Percentiles rank a stretch among this genome's conserved stretches.
phyloP scores from a whole-genome alignment of 176 grass and related monocot species.

The Aegilops speltoides region DNA sequence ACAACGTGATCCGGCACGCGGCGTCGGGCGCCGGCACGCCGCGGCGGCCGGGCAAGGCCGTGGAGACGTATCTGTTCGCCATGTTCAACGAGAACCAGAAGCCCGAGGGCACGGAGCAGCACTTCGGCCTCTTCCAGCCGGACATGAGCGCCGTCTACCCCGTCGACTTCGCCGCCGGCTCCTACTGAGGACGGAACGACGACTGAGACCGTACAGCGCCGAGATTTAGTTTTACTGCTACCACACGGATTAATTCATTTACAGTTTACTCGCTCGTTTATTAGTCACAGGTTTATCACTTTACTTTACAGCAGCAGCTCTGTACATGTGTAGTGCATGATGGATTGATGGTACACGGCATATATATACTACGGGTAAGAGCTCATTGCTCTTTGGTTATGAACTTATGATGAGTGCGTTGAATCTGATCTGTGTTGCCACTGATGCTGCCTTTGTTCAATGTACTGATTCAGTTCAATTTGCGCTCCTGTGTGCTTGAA shows the following conservation, averaged over 20 bases:
- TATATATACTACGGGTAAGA: background rate
- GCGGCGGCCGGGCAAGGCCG: constrained; percentile 54
- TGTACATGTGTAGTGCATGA: background rate
- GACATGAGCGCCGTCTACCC: constrained; percentile 90
- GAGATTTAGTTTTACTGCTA: constrained; percentile 5
- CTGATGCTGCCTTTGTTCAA: background rate
- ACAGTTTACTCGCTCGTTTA: background rate
- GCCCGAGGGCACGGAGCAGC: constrained; percentile 71
- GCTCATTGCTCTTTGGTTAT: background rate
- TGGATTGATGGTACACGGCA: background rate
- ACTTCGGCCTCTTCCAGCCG: constrained; percentile 84
- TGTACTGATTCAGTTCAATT: background rate
- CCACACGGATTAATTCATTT: background rate
- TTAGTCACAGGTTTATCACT: background rate
- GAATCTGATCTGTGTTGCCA: background rate
- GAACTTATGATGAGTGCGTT: background rate
- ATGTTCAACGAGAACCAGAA: constrained; percentile 99
- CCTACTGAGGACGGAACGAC: background rate
- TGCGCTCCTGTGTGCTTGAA: too few relatives aligned
- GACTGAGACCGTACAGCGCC: background rate
- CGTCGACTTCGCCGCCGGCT: constrained; percentile 59
- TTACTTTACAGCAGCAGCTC: background rate
- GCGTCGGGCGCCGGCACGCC: constrained; percentile 51
- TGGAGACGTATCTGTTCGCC: constrained; percentile 93
- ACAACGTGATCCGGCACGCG: constrained; percentile 68